phyloP scores from a whole-genome alignment of 2,329 filamentous ascomycete genomes.

The Fusarium annulatum region DNA sequence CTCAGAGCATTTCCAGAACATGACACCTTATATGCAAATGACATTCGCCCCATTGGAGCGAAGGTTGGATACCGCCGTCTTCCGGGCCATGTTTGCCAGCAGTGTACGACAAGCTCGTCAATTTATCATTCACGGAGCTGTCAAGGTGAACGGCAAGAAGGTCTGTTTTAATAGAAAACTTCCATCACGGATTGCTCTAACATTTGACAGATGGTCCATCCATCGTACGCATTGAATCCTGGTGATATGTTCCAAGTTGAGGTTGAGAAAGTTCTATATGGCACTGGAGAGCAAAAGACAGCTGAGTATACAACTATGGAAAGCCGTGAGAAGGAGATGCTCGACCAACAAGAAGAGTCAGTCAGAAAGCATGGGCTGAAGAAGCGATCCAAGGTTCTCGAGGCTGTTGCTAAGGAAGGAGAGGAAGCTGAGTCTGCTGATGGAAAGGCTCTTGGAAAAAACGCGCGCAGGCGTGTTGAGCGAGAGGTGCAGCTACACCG shows the following conservation, averaged over 20 bases:
- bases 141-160: conserved; percentile 97
- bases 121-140: conserved; percentile 91
- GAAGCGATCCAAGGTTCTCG: conserved; percentile 29
- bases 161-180: conserved; percentile 59
- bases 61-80: conserved; percentile 92
- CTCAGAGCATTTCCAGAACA: conserved; percentile 51
- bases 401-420: conserved; percentile 37
- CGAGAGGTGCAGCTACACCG: conserved; percentile 42
- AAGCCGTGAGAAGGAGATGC: conserved; percentile 37
- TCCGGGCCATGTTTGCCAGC: conserved; percentile 92
- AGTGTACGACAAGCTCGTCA: conserved; percentile 93
- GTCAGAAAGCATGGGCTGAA: conserved; percentile 39
- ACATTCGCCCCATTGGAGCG: conserved; percentile 91
- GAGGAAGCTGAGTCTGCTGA: conserved; percentile 34
- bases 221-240: conserved; percentile 93
- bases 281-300: conserved; percentile 80
- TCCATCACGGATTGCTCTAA: neutral
- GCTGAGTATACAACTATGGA: conserved; percentile 38
- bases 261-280: conserved; percentile 85
- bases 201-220: conserved; percentile 80
- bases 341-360: conserved; percentile 43
- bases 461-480: conserved; percentile 36
- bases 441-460: conserved; percentile 23
- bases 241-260: conserved; percentile 99
- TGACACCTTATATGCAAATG: conserved; percentile 96